Evolutionary conservation across 257 asterid species (phyloP).

Genomic region (Plantago major): DNA sequence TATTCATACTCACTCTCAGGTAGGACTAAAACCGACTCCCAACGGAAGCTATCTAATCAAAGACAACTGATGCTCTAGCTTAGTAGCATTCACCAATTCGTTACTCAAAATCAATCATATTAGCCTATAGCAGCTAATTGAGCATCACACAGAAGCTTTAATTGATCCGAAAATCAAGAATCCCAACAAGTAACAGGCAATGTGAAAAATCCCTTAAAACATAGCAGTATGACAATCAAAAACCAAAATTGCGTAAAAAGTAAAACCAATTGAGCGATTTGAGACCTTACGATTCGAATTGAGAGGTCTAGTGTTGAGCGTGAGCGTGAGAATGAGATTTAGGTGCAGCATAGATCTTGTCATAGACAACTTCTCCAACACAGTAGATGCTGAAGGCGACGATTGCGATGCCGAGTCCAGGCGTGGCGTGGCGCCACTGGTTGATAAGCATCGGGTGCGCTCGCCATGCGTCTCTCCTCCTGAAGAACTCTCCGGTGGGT

Average conservation of each 20-base stretch:
- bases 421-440: constrained; percentile 91
- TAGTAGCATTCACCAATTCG: too few relatives aligned
- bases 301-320: constrained; percentile 24
- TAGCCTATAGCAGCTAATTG: too few relatives aligned
- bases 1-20: too few relatives aligned
- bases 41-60: too few relatives aligned
- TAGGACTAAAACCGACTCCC: too few relatives aligned
- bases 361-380: constrained; percentile 48
- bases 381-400: constrained; percentile 81
- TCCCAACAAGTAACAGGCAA: not conserved
- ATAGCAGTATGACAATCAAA: not conserved
- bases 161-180: not conserved
- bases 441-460: constrained; percentile 84
- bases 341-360: constrained; percentile 69
- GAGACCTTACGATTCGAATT: not conserved
- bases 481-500: constrained; percentile 88
- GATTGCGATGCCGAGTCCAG: constrained; percentile 86
- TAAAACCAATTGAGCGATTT: not conserved
- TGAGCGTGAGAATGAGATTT: constrained; percentile 48
- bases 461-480: constrained; percentile 91
- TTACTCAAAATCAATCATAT: too few relatives aligned
- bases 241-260: not conserved
- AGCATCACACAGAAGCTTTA: too few relatives aligned
- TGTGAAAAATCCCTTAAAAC: not conserved
- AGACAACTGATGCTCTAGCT: too few relatives aligned